These are phyloP conservation scores for Chaetomiaceae sp. DNA, from an alignment of 2,329 filamentous ascomycete genomes.

Conservation along the genomic window DNA sequence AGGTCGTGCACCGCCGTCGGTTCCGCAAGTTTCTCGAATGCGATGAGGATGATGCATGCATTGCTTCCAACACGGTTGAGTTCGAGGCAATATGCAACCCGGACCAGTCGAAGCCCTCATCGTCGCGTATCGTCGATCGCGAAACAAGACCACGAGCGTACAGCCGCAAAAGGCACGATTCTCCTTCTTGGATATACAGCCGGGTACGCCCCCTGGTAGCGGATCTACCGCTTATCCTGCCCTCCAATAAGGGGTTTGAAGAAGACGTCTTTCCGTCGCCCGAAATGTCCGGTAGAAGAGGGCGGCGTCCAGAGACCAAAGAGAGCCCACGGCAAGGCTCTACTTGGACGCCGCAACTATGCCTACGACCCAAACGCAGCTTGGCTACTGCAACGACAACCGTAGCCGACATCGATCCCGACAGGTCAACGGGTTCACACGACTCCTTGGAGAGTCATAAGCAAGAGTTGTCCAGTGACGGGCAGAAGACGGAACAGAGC, in stretches of 20 bases:
- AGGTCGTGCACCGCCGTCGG: constrained; percentile 33
- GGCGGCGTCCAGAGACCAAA: not conserved
- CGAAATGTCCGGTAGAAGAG: not conserved
- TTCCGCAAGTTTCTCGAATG: constrained; percentile 31
- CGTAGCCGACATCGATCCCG: not conserved
- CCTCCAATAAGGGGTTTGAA: not conserved
- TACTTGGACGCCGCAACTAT: not conserved
- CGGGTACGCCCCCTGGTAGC: not conserved
- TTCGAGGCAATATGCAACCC: not conserved
- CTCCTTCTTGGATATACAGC: not conserved
- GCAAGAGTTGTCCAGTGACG: not conserved
- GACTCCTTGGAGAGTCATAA: not conserved
- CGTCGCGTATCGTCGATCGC: not conserved
- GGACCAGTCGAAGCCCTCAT: not conserved
- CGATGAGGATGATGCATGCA: constrained; percentile 18
- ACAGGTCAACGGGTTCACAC: not conserved
- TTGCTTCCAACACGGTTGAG: not conserved
- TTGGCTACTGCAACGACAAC: not conserved
- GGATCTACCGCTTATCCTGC: not conserved
- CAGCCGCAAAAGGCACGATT: not conserved
- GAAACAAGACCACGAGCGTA: not conserved
- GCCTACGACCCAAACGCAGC: constrained; percentile 5
- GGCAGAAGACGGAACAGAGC: not conserved
- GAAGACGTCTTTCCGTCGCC: not conserved
- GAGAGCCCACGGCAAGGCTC: not conserved